Base-by-base conservation (phyloP, 2,329 filamentous ascomycete species). In the Fusarium sp. region DNA sequence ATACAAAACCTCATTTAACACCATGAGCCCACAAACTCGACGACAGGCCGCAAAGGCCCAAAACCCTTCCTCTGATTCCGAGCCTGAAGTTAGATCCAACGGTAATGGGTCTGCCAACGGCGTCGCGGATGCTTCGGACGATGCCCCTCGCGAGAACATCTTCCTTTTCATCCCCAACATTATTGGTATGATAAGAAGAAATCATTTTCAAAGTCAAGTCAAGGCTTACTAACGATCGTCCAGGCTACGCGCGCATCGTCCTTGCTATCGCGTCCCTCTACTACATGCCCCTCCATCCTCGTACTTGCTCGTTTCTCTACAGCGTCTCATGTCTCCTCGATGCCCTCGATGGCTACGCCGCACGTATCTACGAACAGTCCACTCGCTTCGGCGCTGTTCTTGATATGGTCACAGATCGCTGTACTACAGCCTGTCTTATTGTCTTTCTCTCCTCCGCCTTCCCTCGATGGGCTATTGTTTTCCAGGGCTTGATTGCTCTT, bases 201-300 rank as follows among this genome's bases (percentile, higher is more conserved):
- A 39, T 42, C 11, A 39, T 55, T 45, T 20, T 36, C 14, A 18
- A 54, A 63, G 55, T 22, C 20, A 17, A 59, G 47, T 53, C 62
- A 53, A 55, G 41, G 39, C 38, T 58, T 38, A 41, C 69, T 74
- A 63, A 78, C 74, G 53, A 50, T 62, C 59, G 36, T 63, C 8
- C 74, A 95, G 93, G 93, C 76, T 96, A 96, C 83, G 88, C 85
- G 66, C 91, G 94, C 79, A 92, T 96, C 80, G 85, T 96, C 73
- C 89, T 96, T 75, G 95, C 95, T 78, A 86, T 98, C 79, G 94
- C 93, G 54, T 98, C 96, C 35, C 91, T 99, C 75, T 98, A 98
- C 87, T 99, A 98, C 87, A 99, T 99, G 96, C 96, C 96, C 58
- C 90, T 98, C 61, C 96, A 99, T 83, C 96, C 96, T n/a, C 93